Evolutionary conservation across 2,329 filamentous ascomycete genomes (phyloP).

Genomic region (Pseudocercospora eumusae): DNA sequence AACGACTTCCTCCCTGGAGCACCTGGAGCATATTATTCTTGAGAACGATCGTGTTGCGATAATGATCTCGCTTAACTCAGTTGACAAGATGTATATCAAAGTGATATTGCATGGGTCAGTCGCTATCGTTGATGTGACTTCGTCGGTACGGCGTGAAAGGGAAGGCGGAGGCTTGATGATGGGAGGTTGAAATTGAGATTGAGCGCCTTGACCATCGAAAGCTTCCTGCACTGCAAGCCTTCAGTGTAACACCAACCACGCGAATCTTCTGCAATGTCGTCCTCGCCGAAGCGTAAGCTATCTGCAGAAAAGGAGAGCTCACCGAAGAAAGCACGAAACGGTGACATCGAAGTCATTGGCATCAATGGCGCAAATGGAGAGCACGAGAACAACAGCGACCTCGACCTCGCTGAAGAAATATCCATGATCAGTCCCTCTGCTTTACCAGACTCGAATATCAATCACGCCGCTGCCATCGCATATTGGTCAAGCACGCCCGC

Average conservation of each 20-base stretch:
- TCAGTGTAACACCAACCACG: neutral
- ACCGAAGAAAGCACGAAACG: constrained; percentile 17
- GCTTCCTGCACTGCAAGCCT: neutral
- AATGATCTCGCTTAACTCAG: neutral
- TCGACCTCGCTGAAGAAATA: constrained; percentile 19
- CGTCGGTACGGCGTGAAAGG: neutral
- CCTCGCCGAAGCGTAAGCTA: constrained; percentile 22
- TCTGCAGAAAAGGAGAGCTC: constrained; percentile 12
- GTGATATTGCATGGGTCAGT: neutral
- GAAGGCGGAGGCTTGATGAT: neutral
- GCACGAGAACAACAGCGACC: constrained; percentile 10
- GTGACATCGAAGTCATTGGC: neutral
- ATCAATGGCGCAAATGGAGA: neutral
- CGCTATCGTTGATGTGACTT: neutral
- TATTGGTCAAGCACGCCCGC: constrained; percentile 58
- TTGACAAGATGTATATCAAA: neutral
- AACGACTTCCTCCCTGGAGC: neutral
- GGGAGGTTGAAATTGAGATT: neutral
- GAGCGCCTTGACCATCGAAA: neutral
- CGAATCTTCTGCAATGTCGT: constrained; percentile 14
- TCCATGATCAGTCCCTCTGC: constrained; percentile 1
- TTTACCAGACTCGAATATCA: constrained; percentile 47
- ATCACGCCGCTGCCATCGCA: constrained; percentile 46
- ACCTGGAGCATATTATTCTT: neutral
- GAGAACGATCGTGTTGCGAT: neutral